Evolutionary conservation across 441 rosid genomes (phyloP).

Genomic region (Euphorbia schlechtendalii): DNA sequence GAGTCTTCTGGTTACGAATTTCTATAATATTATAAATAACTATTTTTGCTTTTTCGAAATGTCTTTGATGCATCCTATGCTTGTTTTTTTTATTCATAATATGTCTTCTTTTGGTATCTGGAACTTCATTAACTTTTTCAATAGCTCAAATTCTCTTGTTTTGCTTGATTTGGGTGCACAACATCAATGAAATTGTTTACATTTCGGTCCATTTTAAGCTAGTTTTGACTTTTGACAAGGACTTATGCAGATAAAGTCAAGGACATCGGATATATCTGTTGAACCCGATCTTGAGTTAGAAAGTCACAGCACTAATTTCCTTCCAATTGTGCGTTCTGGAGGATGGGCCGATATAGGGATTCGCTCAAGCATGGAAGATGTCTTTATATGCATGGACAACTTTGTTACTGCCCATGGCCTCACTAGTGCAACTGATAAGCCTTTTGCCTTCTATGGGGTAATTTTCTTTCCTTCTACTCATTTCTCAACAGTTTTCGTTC

Average conservation of each 20-base stretch:
- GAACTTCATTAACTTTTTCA: not conserved
- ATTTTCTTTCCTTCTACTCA: constrained; percentile 10
- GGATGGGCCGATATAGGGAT: constrained; percentile 71
- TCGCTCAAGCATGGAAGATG: constrained; percentile 80
- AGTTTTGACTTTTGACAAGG: constrained; percentile 27
- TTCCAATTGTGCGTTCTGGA: constrained; percentile 72
- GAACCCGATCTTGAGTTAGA: constrained; percentile 35
- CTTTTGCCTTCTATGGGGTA: constrained; percentile 90
- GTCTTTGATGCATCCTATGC: not conserved
- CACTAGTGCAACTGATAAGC: constrained; percentile 31
- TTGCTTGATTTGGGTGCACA: not conserved
- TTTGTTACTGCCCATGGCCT: constrained; percentile 46
- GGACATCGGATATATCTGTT: constrained; percentile 33
- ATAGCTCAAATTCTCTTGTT: not conserved
- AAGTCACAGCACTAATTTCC: constrained; percentile 36
- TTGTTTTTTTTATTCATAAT: not conserved
- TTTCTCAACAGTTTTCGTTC: not conserved
- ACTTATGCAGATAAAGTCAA: constrained; percentile 51
- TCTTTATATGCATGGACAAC: constrained; percentile 52
- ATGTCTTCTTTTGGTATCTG: not conserved
- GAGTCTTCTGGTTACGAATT: not conserved
- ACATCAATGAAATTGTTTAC: not conserved
- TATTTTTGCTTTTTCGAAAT: not conserved
- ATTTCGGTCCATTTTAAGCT: not conserved
- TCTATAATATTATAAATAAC: not conserved